Percentiles rank a stretch among this genome's conserved stretches.
Conservation (phyloP, 768 basidiomycete species). For the Phaeotremella fagi region DNA sequence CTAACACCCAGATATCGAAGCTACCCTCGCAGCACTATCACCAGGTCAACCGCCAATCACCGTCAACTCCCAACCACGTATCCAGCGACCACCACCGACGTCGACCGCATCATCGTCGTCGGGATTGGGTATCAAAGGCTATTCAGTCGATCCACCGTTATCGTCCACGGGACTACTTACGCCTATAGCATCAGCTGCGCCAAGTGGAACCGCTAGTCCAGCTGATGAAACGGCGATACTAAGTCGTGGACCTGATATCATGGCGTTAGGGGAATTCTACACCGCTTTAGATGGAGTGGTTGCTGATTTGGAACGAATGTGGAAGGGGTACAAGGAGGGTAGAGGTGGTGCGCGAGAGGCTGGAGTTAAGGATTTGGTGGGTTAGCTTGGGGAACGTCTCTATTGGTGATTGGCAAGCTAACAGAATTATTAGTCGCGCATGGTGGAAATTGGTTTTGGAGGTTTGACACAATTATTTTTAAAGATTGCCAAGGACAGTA, state of each 20-base stretch:
- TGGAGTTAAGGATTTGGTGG: constrained; percentile 40
- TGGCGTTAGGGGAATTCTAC: constrained; percentile 40
- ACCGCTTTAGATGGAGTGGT: constrained; percentile 35
- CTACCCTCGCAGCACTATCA: constrained; percentile 16
- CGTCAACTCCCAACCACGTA: background rate
- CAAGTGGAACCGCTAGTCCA: constrained; percentile 17
- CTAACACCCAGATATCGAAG: constrained; percentile 33
- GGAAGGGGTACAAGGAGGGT: constrained; percentile 33
- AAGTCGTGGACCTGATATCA: constrained; percentile 41
- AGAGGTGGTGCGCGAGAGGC: constrained; percentile 39
- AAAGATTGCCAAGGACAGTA: constrained; percentile 35
- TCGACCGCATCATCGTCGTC: background rate
- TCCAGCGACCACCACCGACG: background rate
- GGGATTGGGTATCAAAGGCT: constrained; percentile 12
- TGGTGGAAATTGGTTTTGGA: constrained; percentile 40
- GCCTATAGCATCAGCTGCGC: constrained; percentile 19
- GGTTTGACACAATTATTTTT: constrained; percentile 38
- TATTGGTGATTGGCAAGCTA: background rate
- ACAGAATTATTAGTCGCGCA: constrained; percentile 18
- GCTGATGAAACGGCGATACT: constrained; percentile 42
- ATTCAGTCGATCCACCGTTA: too few relatives aligned
- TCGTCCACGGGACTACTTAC: constrained; percentile 9
- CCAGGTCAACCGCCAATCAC: background rate
- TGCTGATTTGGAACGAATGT: constrained; percentile 42
- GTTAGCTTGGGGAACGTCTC: background rate